These are phyloP conservation scores for Takashimella koratensis DNA, from an alignment of 1,284 basidiomycete species.

Conservation along the genomic window DNA sequence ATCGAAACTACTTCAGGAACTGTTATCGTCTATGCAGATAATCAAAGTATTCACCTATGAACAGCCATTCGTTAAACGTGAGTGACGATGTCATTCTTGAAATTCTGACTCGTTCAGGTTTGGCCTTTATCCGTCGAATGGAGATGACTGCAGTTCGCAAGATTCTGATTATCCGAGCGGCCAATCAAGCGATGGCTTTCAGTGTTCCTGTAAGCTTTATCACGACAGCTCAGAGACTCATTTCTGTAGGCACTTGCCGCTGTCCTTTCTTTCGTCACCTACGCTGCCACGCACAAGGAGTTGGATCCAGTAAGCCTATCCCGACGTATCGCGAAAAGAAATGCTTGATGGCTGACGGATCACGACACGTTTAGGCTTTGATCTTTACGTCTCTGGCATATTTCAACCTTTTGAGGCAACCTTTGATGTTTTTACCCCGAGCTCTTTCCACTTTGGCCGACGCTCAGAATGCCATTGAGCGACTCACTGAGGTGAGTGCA, in stretches of 20 bases:
- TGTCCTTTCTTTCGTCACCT: slow-evolving; percentile 70
- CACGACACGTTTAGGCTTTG: slow-evolving; percentile 52
- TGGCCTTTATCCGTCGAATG: slow-evolving; percentile 55
- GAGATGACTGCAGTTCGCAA: slow-evolving; percentile 59
- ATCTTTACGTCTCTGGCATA: slow-evolving; percentile 68
- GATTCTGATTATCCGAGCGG: slow-evolving; percentile 61
- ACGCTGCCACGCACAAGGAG: slow-evolving; percentile 56
- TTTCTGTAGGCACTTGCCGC: slow-evolving; percentile 70
- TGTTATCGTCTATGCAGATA: slow-evolving; percentile 66
- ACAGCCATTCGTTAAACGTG: slow-evolving; percentile 60
- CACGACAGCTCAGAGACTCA: slow-evolving; percentile 57
- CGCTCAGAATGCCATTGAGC: slow-evolving; percentile 59
- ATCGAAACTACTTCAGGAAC: slow-evolving; percentile 73
- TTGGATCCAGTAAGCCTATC: slow-evolving; percentile 54
- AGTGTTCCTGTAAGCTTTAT: slow-evolving; percentile 48
- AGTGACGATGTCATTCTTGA: slow-evolving; percentile 17
- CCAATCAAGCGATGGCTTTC: slow-evolving; percentile 51
- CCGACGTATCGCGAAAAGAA: no score
- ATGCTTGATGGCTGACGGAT: no score
- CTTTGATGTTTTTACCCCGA: slow-evolving; percentile 66
- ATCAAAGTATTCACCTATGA: slow-evolving; percentile 75
- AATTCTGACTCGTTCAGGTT: slow-evolving; percentile 48
- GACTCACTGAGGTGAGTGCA: slow-evolving; percentile 51
- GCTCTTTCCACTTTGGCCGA: slow-evolving; percentile 63
- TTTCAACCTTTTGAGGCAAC: slow-evolving; percentile 65